These are phyloP conservation scores for Ceratobasidium theobromae DNA, from an alignment of 1,284 basidiomycete species.

Conservation along the genomic window DNA sequence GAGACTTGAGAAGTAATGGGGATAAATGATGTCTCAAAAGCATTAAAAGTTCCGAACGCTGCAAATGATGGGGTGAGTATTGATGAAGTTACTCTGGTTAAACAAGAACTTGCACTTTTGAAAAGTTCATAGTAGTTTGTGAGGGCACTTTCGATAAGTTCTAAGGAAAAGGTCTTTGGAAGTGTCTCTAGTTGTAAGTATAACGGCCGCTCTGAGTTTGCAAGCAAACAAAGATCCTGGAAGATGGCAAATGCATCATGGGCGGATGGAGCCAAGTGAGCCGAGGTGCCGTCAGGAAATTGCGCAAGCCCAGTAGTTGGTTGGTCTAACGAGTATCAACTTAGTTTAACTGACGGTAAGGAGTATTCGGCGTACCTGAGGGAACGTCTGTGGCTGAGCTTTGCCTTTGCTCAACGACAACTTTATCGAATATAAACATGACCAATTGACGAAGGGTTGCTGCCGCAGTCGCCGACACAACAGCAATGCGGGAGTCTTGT, in stretches of 20 bases:
- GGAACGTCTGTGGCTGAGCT: conserved; percentile 14
- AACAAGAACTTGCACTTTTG: conserved; percentile 57
- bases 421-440: conserved; percentile 97
- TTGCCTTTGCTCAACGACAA: conserved; percentile 65
- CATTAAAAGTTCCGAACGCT: conserved; percentile 83
- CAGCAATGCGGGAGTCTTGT: conserved; percentile 92
- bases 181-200: conserved; percentile 85
- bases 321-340: background rate
- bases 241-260: conserved; percentile 87
- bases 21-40: conserved; percentile 87
- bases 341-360: conserved; percentile 40
- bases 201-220: conserved; percentile 77
- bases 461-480: conserved; percentile 95
- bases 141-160: conserved; percentile 94
- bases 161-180: conserved; percentile 91
- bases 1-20: conserved; percentile 81
- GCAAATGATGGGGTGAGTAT: conserved; percentile 2
- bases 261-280: conserved; percentile 72
- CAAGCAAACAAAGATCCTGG: conserved; percentile 85
- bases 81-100: background rate
- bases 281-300: conserved; percentile 65
- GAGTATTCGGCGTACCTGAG: conserved; percentile 35
- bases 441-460: conserved; percentile 95
- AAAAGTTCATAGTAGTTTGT: conserved; percentile 93
- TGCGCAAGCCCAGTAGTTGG: conserved; percentile 45